Percentiles rank a stretch among this genome's conserved stretches.
These are phyloP conservation scores for Kwoniella newhampshirensis DNA, from an alignment of 768 basidiomycete species.

Conservation along the genomic window DNA sequence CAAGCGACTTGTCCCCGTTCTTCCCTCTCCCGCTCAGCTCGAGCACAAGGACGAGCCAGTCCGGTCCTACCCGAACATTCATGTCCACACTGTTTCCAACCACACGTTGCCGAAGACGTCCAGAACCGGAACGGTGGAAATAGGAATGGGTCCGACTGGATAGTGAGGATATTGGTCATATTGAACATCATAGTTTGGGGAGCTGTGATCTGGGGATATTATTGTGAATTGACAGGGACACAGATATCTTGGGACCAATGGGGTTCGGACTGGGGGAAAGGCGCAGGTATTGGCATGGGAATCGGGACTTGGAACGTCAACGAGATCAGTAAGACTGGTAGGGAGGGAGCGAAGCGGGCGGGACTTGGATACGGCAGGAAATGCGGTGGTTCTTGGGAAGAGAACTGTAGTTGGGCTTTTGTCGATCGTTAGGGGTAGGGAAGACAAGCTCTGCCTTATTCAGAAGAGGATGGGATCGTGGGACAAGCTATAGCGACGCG, in stretches of 20 bases:
- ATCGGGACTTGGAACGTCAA: not conserved
- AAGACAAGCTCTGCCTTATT: too few species aligned
- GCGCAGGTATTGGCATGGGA: not conserved
- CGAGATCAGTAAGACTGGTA: not conserved
- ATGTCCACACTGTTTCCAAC: slow-evolving; percentile 6
- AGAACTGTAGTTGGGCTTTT: slow-evolving; percentile 14
- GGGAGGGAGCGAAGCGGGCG: too few species aligned
- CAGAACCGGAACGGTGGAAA: not conserved
- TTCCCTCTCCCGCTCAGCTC: not conserved
- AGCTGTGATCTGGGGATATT: slow-evolving; percentile 16
- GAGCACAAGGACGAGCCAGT: not conserved
- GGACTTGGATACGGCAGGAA: slow-evolving; percentile 7
- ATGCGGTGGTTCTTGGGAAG: slow-evolving; percentile 1
- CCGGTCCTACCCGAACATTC: not conserved
- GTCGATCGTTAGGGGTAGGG: slow-evolving; percentile 21
- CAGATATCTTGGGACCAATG: not conserved
- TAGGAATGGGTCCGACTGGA: slow-evolving; percentile 4
- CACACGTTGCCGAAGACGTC: not conserved
- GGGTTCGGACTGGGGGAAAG: not conserved
- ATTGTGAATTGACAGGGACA: not conserved
- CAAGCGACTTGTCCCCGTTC: slow-evolving; percentile 1
- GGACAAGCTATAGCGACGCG: too few species aligned
- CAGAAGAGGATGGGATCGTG: too few species aligned
- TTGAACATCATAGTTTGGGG: slow-evolving; percentile 27
- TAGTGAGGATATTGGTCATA: slow-evolving; percentile 9